phyloP scores from a whole-genome alignment of 208 protist species.

The Trypanosoma mega region DNA sequence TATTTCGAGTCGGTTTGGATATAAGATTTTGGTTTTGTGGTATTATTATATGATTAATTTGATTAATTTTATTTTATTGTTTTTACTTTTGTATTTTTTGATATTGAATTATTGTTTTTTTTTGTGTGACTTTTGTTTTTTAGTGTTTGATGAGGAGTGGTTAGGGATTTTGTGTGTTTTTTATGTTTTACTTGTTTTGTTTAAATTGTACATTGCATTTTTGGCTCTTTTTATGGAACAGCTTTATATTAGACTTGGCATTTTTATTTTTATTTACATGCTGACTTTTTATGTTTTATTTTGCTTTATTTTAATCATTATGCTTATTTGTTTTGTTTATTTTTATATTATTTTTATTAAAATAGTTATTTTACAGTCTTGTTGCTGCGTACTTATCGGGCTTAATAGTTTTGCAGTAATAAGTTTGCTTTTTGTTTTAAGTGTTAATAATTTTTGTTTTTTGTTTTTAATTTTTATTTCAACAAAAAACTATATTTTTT shows the following conservation, averaged over 20 bases:
- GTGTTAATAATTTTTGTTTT: slow-evolving; percentile 90
- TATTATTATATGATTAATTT: slow-evolving; percentile 91
- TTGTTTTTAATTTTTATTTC: slow-evolving; percentile 86
- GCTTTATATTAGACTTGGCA: slow-evolving; percentile 76
- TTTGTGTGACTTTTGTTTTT: slow-evolving; percentile 87
- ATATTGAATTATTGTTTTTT: slow-evolving; percentile 83
- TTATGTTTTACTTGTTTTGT: slow-evolving; percentile 70
- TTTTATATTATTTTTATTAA: slow-evolving; percentile 89
- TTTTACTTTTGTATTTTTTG: slow-evolving; percentile 81
- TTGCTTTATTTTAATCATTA: slow-evolving; percentile 82
- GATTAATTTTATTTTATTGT: slow-evolving; percentile 81
- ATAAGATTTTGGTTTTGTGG: slow-evolving; percentile 84
- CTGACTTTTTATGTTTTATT: slow-evolving; percentile 87
- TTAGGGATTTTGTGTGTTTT: slow-evolving; percentile 76
- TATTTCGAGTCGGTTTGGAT: slow-evolving; percentile 83
- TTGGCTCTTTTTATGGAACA: slow-evolving; percentile 85
- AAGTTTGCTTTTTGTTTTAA: slow-evolving; percentile 76
- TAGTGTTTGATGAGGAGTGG: slow-evolving; percentile 88
- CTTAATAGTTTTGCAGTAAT: slow-evolving; percentile 87
- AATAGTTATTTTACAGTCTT: slow-evolving; percentile 73
- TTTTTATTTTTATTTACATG: slow-evolving; percentile 91
- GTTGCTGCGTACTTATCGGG: slow-evolving; percentile 65
- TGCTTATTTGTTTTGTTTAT: slow-evolving; percentile 81
- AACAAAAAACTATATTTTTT: slow-evolving; percentile 90
- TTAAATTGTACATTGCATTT: slow-evolving; percentile 81